phyloP scores from a whole-genome alignment of 2,329 filamentous ascomycete genomes.

The Neurospora sp. region DNA sequence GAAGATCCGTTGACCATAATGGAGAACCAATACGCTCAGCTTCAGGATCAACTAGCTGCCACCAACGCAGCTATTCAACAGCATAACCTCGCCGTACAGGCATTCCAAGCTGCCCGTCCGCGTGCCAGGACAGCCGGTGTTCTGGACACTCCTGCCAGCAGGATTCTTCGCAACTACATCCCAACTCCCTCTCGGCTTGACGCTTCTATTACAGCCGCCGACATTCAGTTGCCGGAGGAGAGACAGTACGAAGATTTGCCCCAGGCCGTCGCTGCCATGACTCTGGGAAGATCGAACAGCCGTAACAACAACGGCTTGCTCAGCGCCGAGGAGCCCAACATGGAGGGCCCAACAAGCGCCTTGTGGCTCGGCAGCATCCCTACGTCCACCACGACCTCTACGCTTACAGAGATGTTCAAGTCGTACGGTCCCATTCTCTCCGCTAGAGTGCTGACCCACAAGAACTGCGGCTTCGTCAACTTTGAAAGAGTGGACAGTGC shows the following conservation, averaged over 20 bases:
- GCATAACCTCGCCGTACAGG: constrained; percentile 88
- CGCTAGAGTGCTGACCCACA: constrained; percentile 88
- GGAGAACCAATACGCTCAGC: constrained; percentile 47
- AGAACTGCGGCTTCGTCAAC: constrained; percentile 98
- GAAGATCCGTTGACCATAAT: constrained; percentile 38
- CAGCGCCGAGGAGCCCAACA: constrained; percentile 62
- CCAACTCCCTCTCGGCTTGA: constrained; percentile 65
- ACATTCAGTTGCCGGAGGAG: constrained; percentile 64
- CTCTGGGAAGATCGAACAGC: constrained; percentile 56
- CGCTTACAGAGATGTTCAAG: constrained; percentile 88
- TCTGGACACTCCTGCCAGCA: constrained; percentile 63
- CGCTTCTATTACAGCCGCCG: constrained; percentile 63
- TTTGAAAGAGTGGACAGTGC: constrained; percentile 89
- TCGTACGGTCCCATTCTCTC: constrained; percentile 87
- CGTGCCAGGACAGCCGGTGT: constrained; percentile 88
- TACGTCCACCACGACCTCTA: constrained; percentile 91
- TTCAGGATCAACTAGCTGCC: constrained; percentile 53
- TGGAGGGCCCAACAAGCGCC: constrained; percentile 85
- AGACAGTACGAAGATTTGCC: constrained; percentile 72
- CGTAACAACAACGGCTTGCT: constrained; percentile 59
- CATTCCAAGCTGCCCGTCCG: constrained; percentile 78
- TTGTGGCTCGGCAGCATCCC: constrained; percentile 97
- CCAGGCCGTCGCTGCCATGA: constrained; percentile 73
- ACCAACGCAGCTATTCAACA: constrained; percentile 68
- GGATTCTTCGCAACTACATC: constrained; percentile 61